These are phyloP conservation scores for Trichosporon sp. DNA, from an alignment of 1,284 basidiomycete species.

Conservation along the genomic window DNA sequence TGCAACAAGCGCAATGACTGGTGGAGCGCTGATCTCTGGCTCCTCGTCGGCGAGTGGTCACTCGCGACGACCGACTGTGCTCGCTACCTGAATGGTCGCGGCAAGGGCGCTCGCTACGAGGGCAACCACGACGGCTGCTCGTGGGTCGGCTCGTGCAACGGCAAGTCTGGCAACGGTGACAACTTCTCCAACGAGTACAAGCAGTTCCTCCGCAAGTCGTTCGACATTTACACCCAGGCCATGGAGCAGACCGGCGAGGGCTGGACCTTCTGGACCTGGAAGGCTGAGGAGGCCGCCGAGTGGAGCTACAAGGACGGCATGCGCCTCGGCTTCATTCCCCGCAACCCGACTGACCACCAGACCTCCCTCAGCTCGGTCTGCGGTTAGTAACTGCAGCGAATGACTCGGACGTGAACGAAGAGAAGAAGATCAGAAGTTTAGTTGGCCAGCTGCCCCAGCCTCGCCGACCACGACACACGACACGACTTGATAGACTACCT, in stretches of 20 bases:
- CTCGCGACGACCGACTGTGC: constrained; percentile 81
- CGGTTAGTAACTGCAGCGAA: constrained; percentile 41
- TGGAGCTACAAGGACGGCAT: constrained; percentile 65
- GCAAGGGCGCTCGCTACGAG: constrained; percentile 75
- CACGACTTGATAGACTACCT: constrained; percentile 2
- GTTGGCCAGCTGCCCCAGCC: background rate
- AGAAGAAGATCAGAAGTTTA: constrained; percentile 14
- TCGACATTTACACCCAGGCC: constrained; percentile 71
- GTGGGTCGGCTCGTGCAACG: constrained; percentile 70
- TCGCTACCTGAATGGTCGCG: constrained; percentile 72
- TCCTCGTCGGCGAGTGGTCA: constrained; percentile 79
- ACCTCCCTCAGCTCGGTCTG: constrained; percentile 61
- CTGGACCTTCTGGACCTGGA: constrained; percentile 56
- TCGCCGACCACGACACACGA: background rate
- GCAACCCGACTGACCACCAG: constrained; percentile 61
- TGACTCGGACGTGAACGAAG: background rate
- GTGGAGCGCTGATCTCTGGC: constrained; percentile 65
- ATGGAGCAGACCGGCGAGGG: constrained; percentile 56
- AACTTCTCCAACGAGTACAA: constrained; percentile 75
- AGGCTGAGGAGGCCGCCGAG: constrained; percentile 66
- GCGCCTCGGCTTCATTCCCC: constrained; percentile 79
- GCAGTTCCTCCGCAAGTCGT: constrained; percentile 76
- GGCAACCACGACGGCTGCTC: constrained; percentile 70
- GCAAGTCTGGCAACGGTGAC: constrained; percentile 69
- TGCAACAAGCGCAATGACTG: constrained; percentile 63